Evolutionary conservation across 306 rosid genomes (phyloP), one percentile per base, ranked within the genome.

Genomic region (Ormosia emarginata): DNA sequence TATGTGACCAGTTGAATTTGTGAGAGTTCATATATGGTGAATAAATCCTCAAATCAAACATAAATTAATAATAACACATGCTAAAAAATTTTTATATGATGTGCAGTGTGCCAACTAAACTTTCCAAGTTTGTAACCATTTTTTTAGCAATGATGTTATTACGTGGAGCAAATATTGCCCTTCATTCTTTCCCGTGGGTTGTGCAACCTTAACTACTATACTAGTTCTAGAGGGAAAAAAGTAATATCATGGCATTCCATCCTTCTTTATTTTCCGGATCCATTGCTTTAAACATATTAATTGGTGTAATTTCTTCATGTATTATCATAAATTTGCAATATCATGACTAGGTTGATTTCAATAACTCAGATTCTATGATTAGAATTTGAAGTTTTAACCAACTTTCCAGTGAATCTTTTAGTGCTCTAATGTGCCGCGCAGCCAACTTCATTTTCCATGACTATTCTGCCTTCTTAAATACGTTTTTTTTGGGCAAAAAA

Each of bases 301-400:
- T 52, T 44, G 71, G 56, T 40, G 36, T 44, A 37, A n/a, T 79
- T 61, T 82, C 46, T 79, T 78, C 55, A 78, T 55, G 64, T 46
- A 24, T 43, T 46, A 68, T 79, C 10, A 58, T 18, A 33, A 39
- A 37, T 58, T 49, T 59, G 68, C 47, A 2, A 15, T 78, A 14
- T 9, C 72, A 44, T 49, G 59, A 68, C 52, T 76, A 15, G 58
- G 53, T 65, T 55, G 39, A 30, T 66, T 66, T 78, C 61, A 30
- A 24, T 53, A 33, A 65, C 30, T 69, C 77, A 13, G 44, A 64
- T 70, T 70, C 71, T 18, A 10, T 24, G 39, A 36, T 29, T 39
- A 59, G 65, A 58, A 32, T 52, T 86, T 71, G 40, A 78, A 17
- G 74, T 72, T 59, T 40, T 34, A 55, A 37, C 62, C 44, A 67